Evolutionary conservation across 805 yeast genomes (phyloP), one percentile per base, ranked within the genome.

Genomic region (Diddensiella transvaalensis): DNA sequence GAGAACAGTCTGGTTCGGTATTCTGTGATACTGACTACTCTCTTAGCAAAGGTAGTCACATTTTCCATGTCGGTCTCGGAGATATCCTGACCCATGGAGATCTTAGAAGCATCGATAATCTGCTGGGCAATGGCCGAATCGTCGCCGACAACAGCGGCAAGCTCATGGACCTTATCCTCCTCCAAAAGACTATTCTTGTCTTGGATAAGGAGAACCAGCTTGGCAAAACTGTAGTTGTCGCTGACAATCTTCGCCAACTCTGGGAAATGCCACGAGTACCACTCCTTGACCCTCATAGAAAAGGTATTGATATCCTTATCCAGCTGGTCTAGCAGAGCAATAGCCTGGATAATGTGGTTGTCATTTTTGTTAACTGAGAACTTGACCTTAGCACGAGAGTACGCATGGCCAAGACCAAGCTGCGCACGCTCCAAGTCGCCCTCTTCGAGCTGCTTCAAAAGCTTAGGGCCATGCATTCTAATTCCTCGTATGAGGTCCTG

Each of bases 201-300:
- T 72, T 81, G 80, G 67, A 93, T 87, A 72, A 78, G 77, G 54
- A 88, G 72, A 53, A 88, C 87, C 55, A 91, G 78, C 68, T 78
- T 81, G 59, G 97, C 96, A 70, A 78, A 90, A 55, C 77, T 73
- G 75, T 85, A 86, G 77, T 88, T 89, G 71, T 90, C 96, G 59
- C 87, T 81, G 46, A 87, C 95, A 62, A 90, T 79, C 73, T 85
- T 87, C 61, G 95, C 93, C 73, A 89, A 80, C 75, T 89, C 97
- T 51, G 97, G 97, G 83, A 93, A 89, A 69, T 89, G 97, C 97
- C 97, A 89, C 62, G 96, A 95, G 74, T 89, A 89, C 97, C 97
- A 89, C 74, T 89, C 97, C 75, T 89, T 87, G 58, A 86, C 93
- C 73, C 97, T 83, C 97, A 89, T 89, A 51, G 96, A 84, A 69